Conservation (phyloP, 768 basidiomycete genomes). For the Amylocystis lapponica region DNA sequence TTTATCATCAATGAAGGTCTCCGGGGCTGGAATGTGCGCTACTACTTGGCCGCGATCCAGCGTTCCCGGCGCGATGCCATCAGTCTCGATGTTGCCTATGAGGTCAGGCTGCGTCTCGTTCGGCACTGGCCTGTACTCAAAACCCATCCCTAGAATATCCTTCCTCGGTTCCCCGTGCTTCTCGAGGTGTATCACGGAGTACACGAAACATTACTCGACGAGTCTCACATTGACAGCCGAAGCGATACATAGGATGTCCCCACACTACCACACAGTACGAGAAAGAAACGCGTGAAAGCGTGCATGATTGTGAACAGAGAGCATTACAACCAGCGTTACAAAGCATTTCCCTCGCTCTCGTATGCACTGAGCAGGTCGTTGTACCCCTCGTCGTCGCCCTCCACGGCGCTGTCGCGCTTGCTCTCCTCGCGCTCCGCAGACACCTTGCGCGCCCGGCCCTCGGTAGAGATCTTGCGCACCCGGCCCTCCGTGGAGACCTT, state of each 20-base stretch:
- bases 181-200: constrained; percentile 55
- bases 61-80: constrained; percentile 23
- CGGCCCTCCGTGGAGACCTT: constrained; percentile 37
- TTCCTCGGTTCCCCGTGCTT: constrained; percentile 60
- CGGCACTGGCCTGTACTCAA: background rate
- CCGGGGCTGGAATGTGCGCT: constrained; percentile 64
- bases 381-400: constrained; percentile 73
- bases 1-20: constrained; percentile 73
- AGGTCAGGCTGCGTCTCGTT: constrained; percentile 36
- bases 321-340: constrained; percentile 8
- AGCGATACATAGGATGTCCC: background rate
- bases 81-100: constrained; percentile 49
- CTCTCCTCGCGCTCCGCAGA: constrained; percentile 30
- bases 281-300: background rate
- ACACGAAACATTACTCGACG: constrained; percentile 36
- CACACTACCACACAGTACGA: background rate
- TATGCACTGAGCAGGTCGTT: constrained; percentile 77
- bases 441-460: constrained; percentile 18
- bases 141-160: constrained; percentile 43
- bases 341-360: constrained; percentile 61
- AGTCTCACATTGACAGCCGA: background rate
- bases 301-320: background rate
- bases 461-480: constrained; percentile 24
- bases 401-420: constrained; percentile 61
- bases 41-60: constrained; percentile 53